Evolutionary conservation across 192 early-diverging fungal genomes (phyloP).

Genomic region (Umbelopsis isabellina): DNA sequence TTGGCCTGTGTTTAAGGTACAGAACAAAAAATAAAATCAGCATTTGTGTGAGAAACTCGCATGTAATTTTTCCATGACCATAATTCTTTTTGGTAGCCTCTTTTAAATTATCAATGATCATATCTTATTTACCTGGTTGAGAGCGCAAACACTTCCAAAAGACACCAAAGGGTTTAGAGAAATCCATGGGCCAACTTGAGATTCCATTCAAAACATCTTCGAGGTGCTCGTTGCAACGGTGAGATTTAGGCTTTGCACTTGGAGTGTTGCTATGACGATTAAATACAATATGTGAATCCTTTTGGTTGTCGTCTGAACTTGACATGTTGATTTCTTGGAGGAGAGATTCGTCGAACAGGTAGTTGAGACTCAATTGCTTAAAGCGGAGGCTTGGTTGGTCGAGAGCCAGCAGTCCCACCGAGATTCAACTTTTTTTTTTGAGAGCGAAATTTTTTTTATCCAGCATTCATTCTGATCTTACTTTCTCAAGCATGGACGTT

Average conservation of each 20-base stretch:
- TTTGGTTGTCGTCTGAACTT: neutral
- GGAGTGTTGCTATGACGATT: constrained; percentile 38
- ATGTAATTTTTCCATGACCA: neutral
- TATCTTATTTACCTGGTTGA: constrained; percentile 32
- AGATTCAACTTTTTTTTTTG: constrained; percentile 3
- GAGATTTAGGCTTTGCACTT: constrained; percentile 18
- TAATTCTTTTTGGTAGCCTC: neutral
- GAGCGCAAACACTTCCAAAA: constrained; percentile 40
- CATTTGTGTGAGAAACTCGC: constrained; percentile 6
- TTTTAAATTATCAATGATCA: neutral
- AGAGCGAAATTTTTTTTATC: constrained; percentile 9
- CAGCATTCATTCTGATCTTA: constrained; percentile 9
- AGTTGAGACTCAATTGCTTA: neutral
- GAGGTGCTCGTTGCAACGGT: constrained; percentile 41
- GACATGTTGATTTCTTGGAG: neutral
- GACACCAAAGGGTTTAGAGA: constrained; percentile 37
- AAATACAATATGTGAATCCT: constrained; percentile 20
- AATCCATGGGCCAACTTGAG: constrained; percentile 39
- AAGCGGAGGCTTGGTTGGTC: constrained; percentile 14
- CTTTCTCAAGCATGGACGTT: constrained; percentile 13
- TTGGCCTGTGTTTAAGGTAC: constrained; percentile 23
- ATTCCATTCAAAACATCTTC: constrained; percentile 42
- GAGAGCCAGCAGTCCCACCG: constrained; percentile 7
- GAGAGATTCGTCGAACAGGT: neutral
- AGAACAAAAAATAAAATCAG: neutral